Conservation (phyloP, 2,329 filamentous ascomycete species). For the Zymoseptoria pseudotritici region DNA sequence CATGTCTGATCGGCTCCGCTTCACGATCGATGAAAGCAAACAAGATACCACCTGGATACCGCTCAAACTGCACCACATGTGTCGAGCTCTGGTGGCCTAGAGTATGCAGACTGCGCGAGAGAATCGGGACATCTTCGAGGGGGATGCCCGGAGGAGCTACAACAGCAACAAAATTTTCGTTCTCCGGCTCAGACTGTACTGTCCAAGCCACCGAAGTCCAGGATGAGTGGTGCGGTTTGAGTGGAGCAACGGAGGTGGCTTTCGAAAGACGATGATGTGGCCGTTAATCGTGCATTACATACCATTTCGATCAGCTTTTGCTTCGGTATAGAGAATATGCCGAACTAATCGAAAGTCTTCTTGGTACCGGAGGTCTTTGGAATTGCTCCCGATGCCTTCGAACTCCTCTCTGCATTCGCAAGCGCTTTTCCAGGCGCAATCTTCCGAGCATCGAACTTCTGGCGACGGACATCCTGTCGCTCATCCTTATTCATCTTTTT, state of each 20-base stretch:
- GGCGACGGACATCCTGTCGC: constrained; percentile 28
- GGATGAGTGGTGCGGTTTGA: too few relatives aligned
- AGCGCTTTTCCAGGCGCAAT: constrained; percentile 39
- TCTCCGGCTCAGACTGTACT: too few relatives aligned
- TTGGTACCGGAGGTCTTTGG: constrained; percentile 74
- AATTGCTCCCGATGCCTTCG: constrained; percentile 62
- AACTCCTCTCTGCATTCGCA: constrained; percentile 43
- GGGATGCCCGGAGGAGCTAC: too few relatives aligned
- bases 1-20: background rate
- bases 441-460: constrained; percentile 37
- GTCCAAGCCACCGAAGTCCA: too few relatives aligned
- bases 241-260: too few relatives aligned
- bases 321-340: background rate
- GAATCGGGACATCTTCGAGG: too few relatives aligned
- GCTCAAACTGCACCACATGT: too few relatives aligned
- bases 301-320: constrained; percentile 2
- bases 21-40: background rate
- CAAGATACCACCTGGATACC: background rate
- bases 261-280: background rate
- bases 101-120: too few relatives aligned
- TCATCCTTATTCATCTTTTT: constrained; percentile 28
- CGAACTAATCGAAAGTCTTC: constrained; percentile 63
- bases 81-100: too few relatives aligned
- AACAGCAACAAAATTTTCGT: too few relatives aligned
- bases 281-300: background rate